phyloP scores from a whole-genome alignment of 1,139 yeast genomes.

The Debaryomyces sp. region DNA sequence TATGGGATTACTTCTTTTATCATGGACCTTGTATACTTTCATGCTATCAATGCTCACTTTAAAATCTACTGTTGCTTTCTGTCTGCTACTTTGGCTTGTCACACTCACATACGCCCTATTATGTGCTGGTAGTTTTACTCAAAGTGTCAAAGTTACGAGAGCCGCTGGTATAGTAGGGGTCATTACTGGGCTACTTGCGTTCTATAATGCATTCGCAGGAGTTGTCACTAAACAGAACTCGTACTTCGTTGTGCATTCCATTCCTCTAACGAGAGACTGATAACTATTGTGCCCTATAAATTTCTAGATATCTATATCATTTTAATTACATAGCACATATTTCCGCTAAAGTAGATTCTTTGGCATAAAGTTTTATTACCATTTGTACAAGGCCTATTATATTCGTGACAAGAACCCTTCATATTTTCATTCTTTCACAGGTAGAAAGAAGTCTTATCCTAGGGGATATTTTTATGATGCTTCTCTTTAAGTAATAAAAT shows the following conservation, averaged over 20 bases:
- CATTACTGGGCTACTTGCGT: slow-evolving; percentile 43
- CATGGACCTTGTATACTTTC: slow-evolving; percentile 50
- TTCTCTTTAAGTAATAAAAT: too few relatives aligned
- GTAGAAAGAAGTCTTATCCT: too few relatives aligned
- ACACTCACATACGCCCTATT: slow-evolving; percentile 43
- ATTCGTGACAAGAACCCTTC: too few relatives aligned
- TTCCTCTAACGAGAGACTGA: slow-evolving; percentile 22
- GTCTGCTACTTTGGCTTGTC: slow-evolving; percentile 37
- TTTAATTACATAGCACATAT: too few relatives aligned
- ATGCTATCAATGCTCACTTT: slow-evolving; percentile 41
- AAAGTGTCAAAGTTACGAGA: slow-evolving; percentile 29
- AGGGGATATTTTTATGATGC: too few relatives aligned
- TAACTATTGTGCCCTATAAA: too few relatives aligned
- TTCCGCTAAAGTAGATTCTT: neutral
- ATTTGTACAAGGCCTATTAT: too few relatives aligned
- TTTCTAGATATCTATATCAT: neutral
- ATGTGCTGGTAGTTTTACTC: slow-evolving; percentile 44
- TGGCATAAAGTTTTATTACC: too few relatives aligned
- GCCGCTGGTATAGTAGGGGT: slow-evolving; percentile 51
- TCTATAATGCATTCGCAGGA: slow-evolving; percentile 44
- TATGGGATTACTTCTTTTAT: slow-evolving; percentile 43
- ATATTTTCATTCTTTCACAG: too few relatives aligned
- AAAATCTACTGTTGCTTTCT: slow-evolving; percentile 47
- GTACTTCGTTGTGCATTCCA: slow-evolving; percentile 26
- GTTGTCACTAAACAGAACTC: slow-evolving; percentile 31